A percentile compares a stretch with the other conserved stretches of the same genome.
Evolutionary conservation across 805 yeast genomes (phyloP).

Genomic region (Candida corydali): DNA sequence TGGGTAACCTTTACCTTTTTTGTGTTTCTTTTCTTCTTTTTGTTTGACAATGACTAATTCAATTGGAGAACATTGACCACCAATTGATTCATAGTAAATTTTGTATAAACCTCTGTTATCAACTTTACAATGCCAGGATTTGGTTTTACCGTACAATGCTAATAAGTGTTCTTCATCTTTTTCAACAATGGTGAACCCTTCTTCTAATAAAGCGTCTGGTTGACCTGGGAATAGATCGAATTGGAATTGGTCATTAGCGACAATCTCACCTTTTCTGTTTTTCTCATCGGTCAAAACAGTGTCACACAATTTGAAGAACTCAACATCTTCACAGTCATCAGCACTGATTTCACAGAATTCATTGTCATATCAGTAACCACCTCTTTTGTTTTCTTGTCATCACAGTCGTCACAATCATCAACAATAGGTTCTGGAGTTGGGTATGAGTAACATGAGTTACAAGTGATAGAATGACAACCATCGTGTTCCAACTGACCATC

Average conservation of each 20-base stretch:
- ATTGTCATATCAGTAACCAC: background rate
- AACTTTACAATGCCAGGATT: background rate
- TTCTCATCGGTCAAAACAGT: slow-evolving; percentile 38
- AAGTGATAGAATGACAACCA: background rate
- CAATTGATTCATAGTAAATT: slow-evolving; percentile 3
- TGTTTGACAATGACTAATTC: slow-evolving; percentile 1
- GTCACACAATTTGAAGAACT: slow-evolving; percentile 42
- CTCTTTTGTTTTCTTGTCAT: background rate
- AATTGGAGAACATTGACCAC: slow-evolving; percentile 2
- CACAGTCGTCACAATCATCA: background rate
- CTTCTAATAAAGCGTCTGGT: background rate
- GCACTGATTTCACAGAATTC: background rate
- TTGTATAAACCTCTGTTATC: slow-evolving; percentile 1
- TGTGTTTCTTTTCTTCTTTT: slow-evolving; percentile 2
- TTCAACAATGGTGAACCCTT: background rate
- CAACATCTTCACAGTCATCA: background rate
- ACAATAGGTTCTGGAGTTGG: background rate
- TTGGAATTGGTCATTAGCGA: slow-evolving; percentile 9
- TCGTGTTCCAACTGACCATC: background rate
- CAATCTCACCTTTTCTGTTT: slow-evolving; percentile 7
- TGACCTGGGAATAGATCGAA: slow-evolving; percentile 4
- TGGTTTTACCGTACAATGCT: background rate
- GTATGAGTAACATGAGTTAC: background rate
- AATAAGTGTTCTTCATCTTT: background rate
- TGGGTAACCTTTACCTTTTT: background rate